Evolutionary conservation across 192 early-diverging fungal species (phyloP), one percentile per base, ranked within the genome.

Genomic region (Coemansia sp.): DNA sequence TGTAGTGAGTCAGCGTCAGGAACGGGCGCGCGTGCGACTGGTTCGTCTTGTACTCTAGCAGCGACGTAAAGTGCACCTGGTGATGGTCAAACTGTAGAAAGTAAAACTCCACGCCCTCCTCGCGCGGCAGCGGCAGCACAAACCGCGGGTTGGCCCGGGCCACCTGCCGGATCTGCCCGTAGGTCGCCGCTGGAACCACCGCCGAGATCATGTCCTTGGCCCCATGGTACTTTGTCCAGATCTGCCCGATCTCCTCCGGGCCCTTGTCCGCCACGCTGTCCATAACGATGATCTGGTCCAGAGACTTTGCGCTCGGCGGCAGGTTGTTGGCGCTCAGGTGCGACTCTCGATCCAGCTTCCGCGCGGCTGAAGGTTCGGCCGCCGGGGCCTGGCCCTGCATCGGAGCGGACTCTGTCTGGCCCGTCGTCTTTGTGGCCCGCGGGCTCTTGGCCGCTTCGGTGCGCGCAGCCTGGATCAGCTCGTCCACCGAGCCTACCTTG

Each of bases 11-110:
- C 38, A 97, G 61, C 17, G 88, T 87, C 36, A 97, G 74, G 44
- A 79, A 81, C 14, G 91, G 88, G 4, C 86, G 78, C 9, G 94
- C 87, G 43, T 85, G 79, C 26, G 77, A 76, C 7, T 77, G 71
- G 44, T 89, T 81, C 12, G 88, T 85, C 67, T 97, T 85, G 82
- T 90, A 97, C 77, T 94, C 91, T 18, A 90, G 60, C 38, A 89
- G 56, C 12, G 87, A 83, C 7, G 94, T 97, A 59, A 92, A 91
- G 63, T 85, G 82, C 52, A 82, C 77, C 63, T 94, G 89, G 57
- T 93, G 85, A 56, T 80, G 85, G 11, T 81, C 73, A 56, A 88
- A 88, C 64, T 97, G 94, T 48, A 93, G 32, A 11, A 94, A 55
- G 55, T 82, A 91, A 54, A 92, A 85, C 60, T 97, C 94, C 20